These are phyloP conservation scores for Colletotrichum tanaceti DNA, from an alignment of 2,329 filamentous ascomycete genomes.

Conservation along the genomic window DNA sequence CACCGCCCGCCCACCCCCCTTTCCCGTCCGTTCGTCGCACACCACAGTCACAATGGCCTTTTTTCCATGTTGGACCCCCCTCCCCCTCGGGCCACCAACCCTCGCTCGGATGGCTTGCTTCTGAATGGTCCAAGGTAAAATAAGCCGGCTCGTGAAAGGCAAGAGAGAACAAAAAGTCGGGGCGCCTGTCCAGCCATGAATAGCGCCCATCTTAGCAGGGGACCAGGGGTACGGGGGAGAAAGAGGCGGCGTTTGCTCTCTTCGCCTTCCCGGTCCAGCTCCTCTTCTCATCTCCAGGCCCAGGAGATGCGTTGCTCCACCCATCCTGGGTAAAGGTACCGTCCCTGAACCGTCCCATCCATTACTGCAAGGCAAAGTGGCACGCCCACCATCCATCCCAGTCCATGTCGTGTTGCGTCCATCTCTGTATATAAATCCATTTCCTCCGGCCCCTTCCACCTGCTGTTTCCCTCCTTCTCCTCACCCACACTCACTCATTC, in stretches of 20 bases:
- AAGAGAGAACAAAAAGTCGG: slow-evolving; percentile 37
- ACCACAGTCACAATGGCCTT: slow-evolving; percentile 23
- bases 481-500: slow-evolving; percentile 62
- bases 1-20: slow-evolving; percentile 23
- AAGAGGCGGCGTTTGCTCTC: slow-evolving; percentile 35
- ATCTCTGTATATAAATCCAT: slow-evolving; percentile 62
- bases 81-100: slow-evolving; percentile 24
- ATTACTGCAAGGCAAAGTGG: slow-evolving; percentile 21
- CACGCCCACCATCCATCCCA: slow-evolving; percentile 24
- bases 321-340: slow-evolving; percentile 32
- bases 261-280: slow-evolving; percentile 34
- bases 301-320: slow-evolving; percentile 38
- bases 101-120: slow-evolving; percentile 25
- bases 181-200: slow-evolving; percentile 25
- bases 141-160: slow-evolving; percentile 39
- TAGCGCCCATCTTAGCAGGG: slow-evolving; percentile 30
- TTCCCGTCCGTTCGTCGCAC: slow-evolving; percentile 32
- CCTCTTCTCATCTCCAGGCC: slow-evolving; percentile 40
- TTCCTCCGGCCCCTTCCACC: slow-evolving; percentile 52
- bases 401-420: slow-evolving; percentile 35
- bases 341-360: slow-evolving; percentile 41
- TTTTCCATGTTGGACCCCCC: slow-evolving; percentile 27
- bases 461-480: slow-evolving; percentile 51
- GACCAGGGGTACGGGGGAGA: slow-evolving; percentile 18
- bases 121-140: slow-evolving; percentile 43